Evolutionary conservation across 345 rosid genomes (phyloP), one percentile per base, ranked within the genome.

Genomic region (Moricandia arvensis): DNA sequence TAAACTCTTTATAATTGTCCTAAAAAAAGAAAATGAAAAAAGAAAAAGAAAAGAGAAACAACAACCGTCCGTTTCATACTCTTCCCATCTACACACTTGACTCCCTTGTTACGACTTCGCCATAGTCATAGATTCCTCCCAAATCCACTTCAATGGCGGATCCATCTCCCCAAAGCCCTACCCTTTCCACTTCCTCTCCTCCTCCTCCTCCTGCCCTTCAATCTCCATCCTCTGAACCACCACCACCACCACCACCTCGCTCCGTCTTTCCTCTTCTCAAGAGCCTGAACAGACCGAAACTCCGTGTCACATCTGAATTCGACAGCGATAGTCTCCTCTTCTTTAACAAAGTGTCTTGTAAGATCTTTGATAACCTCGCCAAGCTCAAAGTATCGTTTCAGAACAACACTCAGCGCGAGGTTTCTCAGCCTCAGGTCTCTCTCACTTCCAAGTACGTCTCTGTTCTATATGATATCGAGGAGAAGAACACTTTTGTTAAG

Each of bases 241-340:
- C 71, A n/a, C n/a, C n/a, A 57, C 17, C 59, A 6, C 82, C 71
- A 8, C 66, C 74, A 4, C 43, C 83, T 51, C 18, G 66, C 18
- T 35, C 79, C 24, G 2, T 69, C 17, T 66, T 76, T 24, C 59
- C 80, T 2, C 64, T 70, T 61, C 74, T 82, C 68, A 66, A 84
- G 62, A 59, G 75, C 69, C 64, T 80, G 6, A 83, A 81, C 66
- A 79, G n/a, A 63, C 97, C 97, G 0, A 27, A 88, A 4, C 78
- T 92, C 24, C 83, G 97, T 2, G 86, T 90, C 9, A 90, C 97
- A 58, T 85, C 96, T 5, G 99, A 95, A 82, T 90, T 88, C 73
- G 97, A 95, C 88, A 92, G 97, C 63, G 96, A 92, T 1, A 81
- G 80, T 83, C 85, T 89, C 69, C 34, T 82, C 0, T 89, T 95